Evolutionary conservation across 768 basidiomycete species (phyloP).

Genomic region (Rubroboletus pulcherrimus): DNA sequence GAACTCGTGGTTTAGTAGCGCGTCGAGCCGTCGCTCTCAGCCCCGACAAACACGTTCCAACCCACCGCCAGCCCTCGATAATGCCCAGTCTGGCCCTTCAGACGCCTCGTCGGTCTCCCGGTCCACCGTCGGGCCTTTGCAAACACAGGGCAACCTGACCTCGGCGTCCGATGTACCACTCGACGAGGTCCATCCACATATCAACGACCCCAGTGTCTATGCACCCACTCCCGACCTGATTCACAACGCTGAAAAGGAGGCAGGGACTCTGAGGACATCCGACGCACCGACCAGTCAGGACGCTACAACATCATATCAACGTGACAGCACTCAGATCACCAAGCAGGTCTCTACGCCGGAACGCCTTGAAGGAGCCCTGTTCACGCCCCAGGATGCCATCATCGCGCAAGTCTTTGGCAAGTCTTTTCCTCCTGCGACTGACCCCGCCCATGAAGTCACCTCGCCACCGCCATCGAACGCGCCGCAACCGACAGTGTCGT

Average conservation of each 20-base stretch:
- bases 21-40: constrained; percentile 24
- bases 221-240: constrained; percentile 15
- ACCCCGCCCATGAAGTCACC: not conserved
- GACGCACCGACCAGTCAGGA: constrained; percentile 6
- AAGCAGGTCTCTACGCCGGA: not conserved
- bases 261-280: constrained; percentile 8
- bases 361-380: constrained; percentile 6
- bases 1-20: constrained; percentile 30
- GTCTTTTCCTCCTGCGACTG: constrained; percentile 1
- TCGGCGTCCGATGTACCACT: constrained; percentile 20
- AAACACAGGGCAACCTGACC: constrained; percentile 8
- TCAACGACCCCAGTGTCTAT: constrained; percentile 26
- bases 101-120: constrained; percentile 17
- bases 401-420: constrained; percentile 41
- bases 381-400: constrained; percentile 62
- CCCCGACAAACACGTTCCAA: constrained; percentile 4
- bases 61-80: not conserved
- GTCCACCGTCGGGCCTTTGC: constrained; percentile 16
- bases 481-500: constrained; percentile 12
- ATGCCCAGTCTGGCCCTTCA: constrained; percentile 6
- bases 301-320: not conserved
- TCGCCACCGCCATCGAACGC: not conserved
- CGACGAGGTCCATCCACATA: constrained; percentile 23
- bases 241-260: constrained; percentile 12
- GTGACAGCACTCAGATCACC: not conserved